Percentiles rank a stretch among this genome's conserved stretches.
These are phyloP conservation scores for Erysimum pusillum DNA, from an alignment of 441 rosid genomes.

Conservation along the genomic window DNA sequence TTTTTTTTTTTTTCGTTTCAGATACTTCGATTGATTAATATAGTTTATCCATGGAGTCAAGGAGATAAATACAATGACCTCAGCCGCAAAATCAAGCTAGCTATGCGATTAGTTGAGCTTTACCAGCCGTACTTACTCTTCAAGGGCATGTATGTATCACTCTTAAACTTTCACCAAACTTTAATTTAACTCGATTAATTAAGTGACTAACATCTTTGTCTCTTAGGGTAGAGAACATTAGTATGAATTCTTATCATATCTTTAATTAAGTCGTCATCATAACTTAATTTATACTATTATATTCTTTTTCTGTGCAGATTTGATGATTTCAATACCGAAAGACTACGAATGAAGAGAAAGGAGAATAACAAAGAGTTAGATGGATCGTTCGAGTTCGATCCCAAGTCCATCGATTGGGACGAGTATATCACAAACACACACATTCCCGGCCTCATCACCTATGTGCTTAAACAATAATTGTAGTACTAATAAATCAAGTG, in stretches of 20 bases:
- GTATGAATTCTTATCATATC: not conserved
- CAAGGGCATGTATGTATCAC: conserved; percentile 54
- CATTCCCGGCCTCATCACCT: conserved; percentile 47
- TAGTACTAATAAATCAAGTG: not conserved
- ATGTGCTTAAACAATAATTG: conserved; percentile 43
- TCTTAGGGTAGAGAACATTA: not conserved
- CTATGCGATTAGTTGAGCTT: conserved; percentile 51
- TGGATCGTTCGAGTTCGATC: conserved; percentile 56
- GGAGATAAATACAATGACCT: conserved; percentile 54
- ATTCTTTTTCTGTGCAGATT: conserved; percentile 46
- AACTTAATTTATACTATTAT: not conserved
- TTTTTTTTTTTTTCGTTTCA: too few relatives aligned
- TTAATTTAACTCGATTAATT: conserved; percentile 1
- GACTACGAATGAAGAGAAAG: conserved; percentile 41
- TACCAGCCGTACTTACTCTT: conserved; percentile 55
- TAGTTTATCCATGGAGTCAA: too few relatives aligned
- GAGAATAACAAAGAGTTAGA: conserved; percentile 41
- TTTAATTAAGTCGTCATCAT: not conserved
- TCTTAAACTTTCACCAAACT: not conserved
- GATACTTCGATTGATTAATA: too few relatives aligned
- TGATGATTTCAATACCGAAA: conserved; percentile 59
- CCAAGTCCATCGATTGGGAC: conserved; percentile 58
- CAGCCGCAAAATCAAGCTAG: conserved; percentile 58
- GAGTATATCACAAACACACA: conserved; percentile 51
- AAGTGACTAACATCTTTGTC: conserved; percentile 22